Base-by-base conservation (phyloP, 352 stramenopile genomes). In the Phytophthora multivora region DNA sequence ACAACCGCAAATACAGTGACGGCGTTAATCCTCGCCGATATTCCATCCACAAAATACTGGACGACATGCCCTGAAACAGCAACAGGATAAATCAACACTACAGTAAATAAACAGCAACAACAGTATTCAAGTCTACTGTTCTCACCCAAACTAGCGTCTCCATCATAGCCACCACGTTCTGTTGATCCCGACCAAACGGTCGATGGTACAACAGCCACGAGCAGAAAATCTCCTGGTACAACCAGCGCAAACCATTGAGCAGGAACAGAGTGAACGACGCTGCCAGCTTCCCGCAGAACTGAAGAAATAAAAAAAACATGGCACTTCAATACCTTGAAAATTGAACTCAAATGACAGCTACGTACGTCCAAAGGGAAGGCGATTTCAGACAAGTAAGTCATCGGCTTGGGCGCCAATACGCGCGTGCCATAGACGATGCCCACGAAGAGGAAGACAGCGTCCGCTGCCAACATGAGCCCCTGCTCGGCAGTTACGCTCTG, bases 301-400 rank as follows among this genome's bases (percentile, higher is more conserved):
- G 25, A 30, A 18, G 28, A 33, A 13, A 33, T 33, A 13, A 31
- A n/a, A n/a, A n/a, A n/a, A 33, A 13, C 28, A 13, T 12, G 46
- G 6, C 19, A 45, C 45, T 31, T 48, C 30, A 31, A 19, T 35
- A 51, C 30, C 8, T 13, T n/a, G 11, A 10, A 49, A 41, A 15
- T 13, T 23, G 16, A 16, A 26, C 6, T 21, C 11, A 43, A 43
- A 43, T 13, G 10, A 15, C 6, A 47, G 4, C n/a, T 13, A 41
- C 36, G 15, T 51, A 90, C 83, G 39, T 91, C 80, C n/a, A 80
- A 51, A 1, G 83, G 83, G 61, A 90, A 90, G 4, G 76, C 75
- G 42, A 91, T 91, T 62, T 91, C 83, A 1, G 83, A 91, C 25
- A 91, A 69, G 48, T 91, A 91, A 11, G 83, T 91, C 75, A 83